These are phyloP conservation scores for Lanmaoa pseudosensibilis DNA, from an alignment of 768 basidiomycete genomes.

Conservation along the genomic window DNA sequence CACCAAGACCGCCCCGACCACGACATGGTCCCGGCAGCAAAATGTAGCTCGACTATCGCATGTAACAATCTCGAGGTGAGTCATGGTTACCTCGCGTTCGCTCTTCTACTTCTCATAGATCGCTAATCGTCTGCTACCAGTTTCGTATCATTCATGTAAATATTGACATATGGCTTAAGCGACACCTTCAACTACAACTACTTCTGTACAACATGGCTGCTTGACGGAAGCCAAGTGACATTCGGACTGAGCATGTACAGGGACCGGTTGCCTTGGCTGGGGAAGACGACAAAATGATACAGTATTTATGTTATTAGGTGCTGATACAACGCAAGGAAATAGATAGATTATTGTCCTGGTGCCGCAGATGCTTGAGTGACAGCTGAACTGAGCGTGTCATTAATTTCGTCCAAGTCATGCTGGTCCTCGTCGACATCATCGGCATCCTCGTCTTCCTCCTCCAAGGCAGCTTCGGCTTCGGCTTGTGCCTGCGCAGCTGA, in stretches of 20 bases:
- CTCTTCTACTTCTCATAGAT: background rate
- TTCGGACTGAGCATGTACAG: constrained; percentile 13
- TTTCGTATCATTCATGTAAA: constrained; percentile 36
- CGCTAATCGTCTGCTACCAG: constrained; percentile 9
- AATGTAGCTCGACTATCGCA: constrained; percentile 42
- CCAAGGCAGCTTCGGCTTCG: constrained; percentile 73
- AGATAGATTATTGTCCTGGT: constrained; percentile 22
- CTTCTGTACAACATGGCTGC: constrained; percentile 27
- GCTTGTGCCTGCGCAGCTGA: constrained; percentile 76
- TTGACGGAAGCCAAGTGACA: constrained; percentile 7
- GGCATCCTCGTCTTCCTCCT: constrained; percentile 64
- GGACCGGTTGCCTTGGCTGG: constrained; percentile 11
- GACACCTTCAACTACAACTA: constrained; percentile 19
- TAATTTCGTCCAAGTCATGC: constrained; percentile 16
- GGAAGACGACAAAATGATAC: constrained; percentile 18
- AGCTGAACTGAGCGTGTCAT: constrained; percentile 16
- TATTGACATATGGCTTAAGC: constrained; percentile 22
- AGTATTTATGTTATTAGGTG: constrained; percentile 25
- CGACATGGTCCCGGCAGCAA: constrained; percentile 46
- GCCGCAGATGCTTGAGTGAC: constrained; percentile 3
- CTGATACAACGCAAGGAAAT: constrained; percentile 24
- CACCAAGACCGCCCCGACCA: constrained; percentile 36
- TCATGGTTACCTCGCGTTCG: background rate
- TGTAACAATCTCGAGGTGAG: constrained; percentile 21
- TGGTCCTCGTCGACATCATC: constrained; percentile 46